These are phyloP conservation scores for Strobilomyces dryophilus DNA, from an alignment of 768 basidiomycete genomes.

Conservation along the genomic window DNA sequence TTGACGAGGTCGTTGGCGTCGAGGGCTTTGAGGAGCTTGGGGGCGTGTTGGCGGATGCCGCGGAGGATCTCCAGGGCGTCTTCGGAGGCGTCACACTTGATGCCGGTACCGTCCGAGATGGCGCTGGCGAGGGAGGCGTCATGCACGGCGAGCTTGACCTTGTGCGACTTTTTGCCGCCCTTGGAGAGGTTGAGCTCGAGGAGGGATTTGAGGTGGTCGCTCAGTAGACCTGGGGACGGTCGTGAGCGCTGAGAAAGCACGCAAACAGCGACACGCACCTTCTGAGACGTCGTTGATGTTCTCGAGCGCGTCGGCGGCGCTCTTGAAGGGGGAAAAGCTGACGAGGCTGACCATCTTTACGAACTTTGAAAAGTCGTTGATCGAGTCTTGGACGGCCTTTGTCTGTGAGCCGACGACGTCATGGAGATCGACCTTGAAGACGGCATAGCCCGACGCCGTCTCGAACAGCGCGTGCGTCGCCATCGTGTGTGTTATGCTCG, in stretches of 20 bases:
- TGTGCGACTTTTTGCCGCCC: conserved; percentile 57
- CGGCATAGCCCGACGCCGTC: conserved; percentile 88
- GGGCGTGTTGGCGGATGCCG: conserved; percentile 87
- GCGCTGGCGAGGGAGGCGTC: conserved; percentile 71
- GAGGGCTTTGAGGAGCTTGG: conserved; percentile 85
- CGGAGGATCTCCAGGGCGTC: conserved; percentile 82
- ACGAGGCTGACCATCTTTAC: conserved; percentile 86
- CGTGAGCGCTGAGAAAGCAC: neutral
- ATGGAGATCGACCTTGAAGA: conserved; percentile 81
- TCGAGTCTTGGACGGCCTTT: conserved; percentile 76
- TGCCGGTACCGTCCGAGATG: conserved; percentile 67
- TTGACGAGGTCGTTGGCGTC: conserved; percentile 84
- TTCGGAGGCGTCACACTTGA: conserved; percentile 80
- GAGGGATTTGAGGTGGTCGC: conserved; percentile 76
- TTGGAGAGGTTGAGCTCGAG: conserved; percentile 87
- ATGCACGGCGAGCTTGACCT: conserved; percentile 72
- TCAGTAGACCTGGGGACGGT: conserved; percentile 66
- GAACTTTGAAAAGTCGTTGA: conserved; percentile 85
- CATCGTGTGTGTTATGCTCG: conserved; percentile 38
- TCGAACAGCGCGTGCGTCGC: conserved; percentile 90
- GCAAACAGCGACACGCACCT: conserved; percentile 48
- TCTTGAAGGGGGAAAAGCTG: conserved; percentile 94
- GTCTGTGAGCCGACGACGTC: conserved; percentile 86
- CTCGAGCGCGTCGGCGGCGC: conserved; percentile 88
- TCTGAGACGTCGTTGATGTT: conserved; percentile 96